Evolutionary conservation across 75 land plant species (phyloP).

Genomic region (Cupressus sempervirens): DNA sequence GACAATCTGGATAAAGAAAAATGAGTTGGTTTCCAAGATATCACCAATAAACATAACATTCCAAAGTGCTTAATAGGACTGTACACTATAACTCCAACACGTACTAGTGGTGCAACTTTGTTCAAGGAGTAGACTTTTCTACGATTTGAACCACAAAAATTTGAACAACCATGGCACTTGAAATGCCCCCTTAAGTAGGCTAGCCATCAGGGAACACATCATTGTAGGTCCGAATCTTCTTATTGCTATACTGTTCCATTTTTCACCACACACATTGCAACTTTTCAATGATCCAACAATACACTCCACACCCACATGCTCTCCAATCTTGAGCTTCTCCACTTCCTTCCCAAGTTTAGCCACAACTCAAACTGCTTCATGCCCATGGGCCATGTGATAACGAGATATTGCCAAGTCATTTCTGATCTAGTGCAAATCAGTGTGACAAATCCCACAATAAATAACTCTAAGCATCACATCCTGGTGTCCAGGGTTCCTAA

Average conservation of each 20-base stretch:
- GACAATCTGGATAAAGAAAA: no score
- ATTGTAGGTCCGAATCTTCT: conserved; percentile 19
- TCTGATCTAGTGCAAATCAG: conserved; percentile 65
- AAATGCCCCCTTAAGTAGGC: conserved; percentile 86
- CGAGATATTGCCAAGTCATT: conserved; percentile 68
- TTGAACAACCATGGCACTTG: conserved; percentile 65
- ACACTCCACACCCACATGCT: conserved; percentile 54
- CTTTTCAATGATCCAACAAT: conserved; percentile 13
- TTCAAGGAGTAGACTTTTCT: conserved; percentile 58
- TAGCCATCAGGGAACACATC: conserved; percentile 60
- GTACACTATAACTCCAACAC: conserved; percentile 88
- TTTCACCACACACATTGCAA: conserved; percentile 55
- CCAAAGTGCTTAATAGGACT: conserved; percentile 82
- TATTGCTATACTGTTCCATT: conserved; percentile 79
- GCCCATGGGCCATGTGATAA: conserved; percentile 85
- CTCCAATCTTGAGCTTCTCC: conserved; percentile 53
- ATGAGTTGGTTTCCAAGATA: no score
- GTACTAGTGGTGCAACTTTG: conserved; percentile 91
- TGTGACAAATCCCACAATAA: conserved; percentile 84
- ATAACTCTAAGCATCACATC: conserved; percentile 43
- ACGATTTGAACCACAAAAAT: conserved; percentile 82
- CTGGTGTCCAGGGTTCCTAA: conserved; percentile 30
- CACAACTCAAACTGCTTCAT: conserved; percentile 90
- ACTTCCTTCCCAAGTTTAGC: conserved; percentile 60
- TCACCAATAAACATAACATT: no score